Evolutionary conservation across 495 filamentous ascomycete species (phyloP).

Genomic region (Neurospora sp.): DNA sequence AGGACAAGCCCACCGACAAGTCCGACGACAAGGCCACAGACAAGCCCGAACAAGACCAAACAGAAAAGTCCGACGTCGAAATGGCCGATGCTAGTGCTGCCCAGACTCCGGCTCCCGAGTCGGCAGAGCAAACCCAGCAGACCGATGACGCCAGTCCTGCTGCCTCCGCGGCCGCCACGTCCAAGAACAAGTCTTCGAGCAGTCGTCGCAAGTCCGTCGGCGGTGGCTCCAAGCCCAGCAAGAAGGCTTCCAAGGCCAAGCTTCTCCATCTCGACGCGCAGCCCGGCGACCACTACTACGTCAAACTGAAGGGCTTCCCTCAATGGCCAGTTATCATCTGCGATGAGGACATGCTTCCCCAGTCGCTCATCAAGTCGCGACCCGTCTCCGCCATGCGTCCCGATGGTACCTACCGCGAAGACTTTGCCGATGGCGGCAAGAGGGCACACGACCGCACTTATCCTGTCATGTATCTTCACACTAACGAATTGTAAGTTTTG

Average conservation of each 20-base stretch:
- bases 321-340: slow-evolving; percentile 86
- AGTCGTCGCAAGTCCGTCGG: slow-evolving; percentile 57
- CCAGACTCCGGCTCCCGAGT: slow-evolving; percentile 17
- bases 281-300: slow-evolving; percentile 78
- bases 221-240: slow-evolving; percentile 65
- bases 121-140: slow-evolving; percentile 16
- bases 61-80: slow-evolving; percentile 26
- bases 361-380: slow-evolving; percentile 54
- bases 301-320: slow-evolving; percentile 80
- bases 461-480: slow-evolving; percentile 86
- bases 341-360: slow-evolving; percentile 83
- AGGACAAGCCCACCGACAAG: slow-evolving; percentile 2
- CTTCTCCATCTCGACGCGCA: slow-evolving; percentile 65
- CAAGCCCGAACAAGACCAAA: slow-evolving; percentile 4
- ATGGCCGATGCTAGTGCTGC: slow-evolving; percentile 22
- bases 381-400: slow-evolving; percentile 70
- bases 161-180: slow-evolving; percentile 16
- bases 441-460: slow-evolving; percentile 73
- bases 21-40: slow-evolving; percentile 17
- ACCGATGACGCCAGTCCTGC: slow-evolving; percentile 15
- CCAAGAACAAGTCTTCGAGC: slow-evolving; percentile 34
- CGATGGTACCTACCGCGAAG: slow-evolving; percentile 76
- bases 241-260: slow-evolving; percentile 66
- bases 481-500: slow-evolving; percentile 84
- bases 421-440: slow-evolving; percentile 74